These are phyloP conservation scores for Omphalotus guepiniiformis DNA, from an alignment of 768 basidiomycete genomes.

Conservation along the genomic window DNA sequence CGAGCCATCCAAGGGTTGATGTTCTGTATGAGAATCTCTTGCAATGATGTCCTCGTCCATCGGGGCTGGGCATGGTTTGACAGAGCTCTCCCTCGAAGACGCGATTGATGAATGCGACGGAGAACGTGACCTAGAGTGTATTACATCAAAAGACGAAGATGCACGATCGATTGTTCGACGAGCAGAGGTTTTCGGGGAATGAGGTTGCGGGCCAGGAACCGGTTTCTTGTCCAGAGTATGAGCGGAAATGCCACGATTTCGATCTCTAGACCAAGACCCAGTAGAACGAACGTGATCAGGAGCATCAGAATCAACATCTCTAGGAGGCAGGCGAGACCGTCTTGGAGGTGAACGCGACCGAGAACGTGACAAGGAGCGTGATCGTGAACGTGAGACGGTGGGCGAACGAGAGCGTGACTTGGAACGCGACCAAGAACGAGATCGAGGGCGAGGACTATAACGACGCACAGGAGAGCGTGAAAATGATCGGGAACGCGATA, in stretches of 20 bases:
- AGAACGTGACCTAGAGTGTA: conserved; percentile 39
- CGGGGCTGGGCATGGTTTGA: conserved; percentile 19
- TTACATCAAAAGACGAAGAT: conserved; percentile 19
- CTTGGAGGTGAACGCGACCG: conserved; percentile 17
- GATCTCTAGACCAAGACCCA: not conserved
- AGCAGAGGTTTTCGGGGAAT: too few species aligned
- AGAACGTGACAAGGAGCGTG: conserved; percentile 13
- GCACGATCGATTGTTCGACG: not conserved
- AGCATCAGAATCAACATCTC: not conserved
- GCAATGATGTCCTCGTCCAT: not conserved
- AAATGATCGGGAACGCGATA: conserved; percentile 23
- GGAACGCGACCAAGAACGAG: conserved; percentile 14
- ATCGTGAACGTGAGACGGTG: conserved; percentile 8
- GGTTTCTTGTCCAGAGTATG: not conserved
- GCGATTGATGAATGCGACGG: conserved; percentile 54
- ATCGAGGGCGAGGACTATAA: conserved; percentile 19
- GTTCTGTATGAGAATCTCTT: not conserved
- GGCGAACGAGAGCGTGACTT: conserved; percentile 5
- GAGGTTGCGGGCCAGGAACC: too few species aligned
- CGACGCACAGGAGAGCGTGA: conserved; percentile 25
- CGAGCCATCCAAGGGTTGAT: not conserved
- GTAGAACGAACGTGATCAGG: not conserved
- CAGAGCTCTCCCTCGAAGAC: conserved; percentile 42
- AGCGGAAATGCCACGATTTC: not conserved
- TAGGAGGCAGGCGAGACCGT: not conserved